Percentiles rank a stretch among this genome's conserved stretches.
Conservation (phyloP, 2,329 filamentous ascomycete genomes). For the Nothophoma quercina region DNA sequence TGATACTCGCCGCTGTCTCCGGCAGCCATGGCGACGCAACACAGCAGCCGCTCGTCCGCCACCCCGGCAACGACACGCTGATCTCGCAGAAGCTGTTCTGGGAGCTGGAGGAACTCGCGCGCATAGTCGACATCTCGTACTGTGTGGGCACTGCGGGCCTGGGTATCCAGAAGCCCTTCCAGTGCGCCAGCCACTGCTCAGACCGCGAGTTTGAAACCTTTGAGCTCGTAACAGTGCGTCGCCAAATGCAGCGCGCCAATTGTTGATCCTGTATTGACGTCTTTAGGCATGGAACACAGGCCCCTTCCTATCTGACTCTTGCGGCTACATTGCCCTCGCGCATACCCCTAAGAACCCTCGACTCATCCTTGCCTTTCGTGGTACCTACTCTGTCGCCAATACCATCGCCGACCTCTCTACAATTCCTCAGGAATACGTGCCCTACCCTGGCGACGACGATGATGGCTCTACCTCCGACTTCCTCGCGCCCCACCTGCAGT, state of each 20-base stretch:
- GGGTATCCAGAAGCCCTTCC: constrained; percentile 83
- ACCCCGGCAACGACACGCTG: constrained; percentile 40
- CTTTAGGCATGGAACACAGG: constrained; percentile 86
- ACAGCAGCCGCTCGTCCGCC: constrained; percentile 41
- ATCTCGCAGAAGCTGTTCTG: constrained; percentile 74
- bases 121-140: constrained; percentile 92
- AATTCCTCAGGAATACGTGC: constrained; percentile 86
- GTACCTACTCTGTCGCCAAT: constrained; percentile 93
- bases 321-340: constrained; percentile 92
- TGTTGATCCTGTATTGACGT: constrained; percentile 15
- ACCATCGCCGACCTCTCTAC: constrained; percentile 90
- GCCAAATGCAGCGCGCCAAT: neutral
- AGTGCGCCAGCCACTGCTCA: constrained; percentile 81
- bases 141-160: constrained; percentile 87
- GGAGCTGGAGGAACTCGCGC: constrained; percentile 85
- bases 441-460: constrained; percentile 71
- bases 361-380: constrained; percentile 88
- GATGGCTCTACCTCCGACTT: constrained; percentile 46
- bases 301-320: constrained; percentile 83
- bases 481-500: constrained; percentile 25
- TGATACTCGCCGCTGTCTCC: constrained; percentile 23
- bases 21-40: constrained; percentile 17
- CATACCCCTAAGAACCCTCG: constrained; percentile 66
- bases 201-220: constrained; percentile 83
- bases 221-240: constrained; percentile 70